Evolutionary conservation across 1,284 basidiomycete species (phyloP).

Genomic region (Apiotrichum veenhuisii): DNA sequence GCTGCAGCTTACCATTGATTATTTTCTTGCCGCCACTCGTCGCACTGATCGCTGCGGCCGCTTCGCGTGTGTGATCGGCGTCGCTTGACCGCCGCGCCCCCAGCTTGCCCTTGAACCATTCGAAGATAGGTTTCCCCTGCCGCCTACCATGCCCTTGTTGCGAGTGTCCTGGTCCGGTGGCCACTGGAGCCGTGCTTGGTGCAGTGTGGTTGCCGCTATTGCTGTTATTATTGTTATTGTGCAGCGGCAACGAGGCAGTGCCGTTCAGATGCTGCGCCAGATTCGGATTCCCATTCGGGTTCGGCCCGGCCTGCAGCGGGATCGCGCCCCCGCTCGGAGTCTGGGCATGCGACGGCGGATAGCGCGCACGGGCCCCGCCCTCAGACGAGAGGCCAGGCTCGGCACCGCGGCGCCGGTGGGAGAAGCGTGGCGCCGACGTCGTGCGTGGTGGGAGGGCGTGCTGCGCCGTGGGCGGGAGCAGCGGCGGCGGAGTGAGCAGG

Average conservation of each 20-base stretch:
- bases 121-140: conserved; percentile 69
- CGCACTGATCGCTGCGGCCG: conserved; percentile 21
- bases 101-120: conserved; percentile 85
- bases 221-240: not conserved
- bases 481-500: not conserved
- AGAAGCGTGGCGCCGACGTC: not conserved
- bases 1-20: not conserved
- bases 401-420: not conserved
- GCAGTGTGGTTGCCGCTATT: not conserved
- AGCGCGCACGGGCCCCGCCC: not conserved
- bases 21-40: not conserved
- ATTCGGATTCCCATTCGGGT: too few species aligned
- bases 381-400: not conserved
- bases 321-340: not conserved
- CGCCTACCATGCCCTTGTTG: not conserved
- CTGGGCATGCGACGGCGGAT: not conserved
- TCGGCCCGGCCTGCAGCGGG: not conserved
- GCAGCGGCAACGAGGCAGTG: not conserved
- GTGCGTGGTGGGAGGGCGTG: not conserved
- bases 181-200: not conserved
- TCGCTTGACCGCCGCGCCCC: conserved; percentile 30
- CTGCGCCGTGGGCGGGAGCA: not conserved
- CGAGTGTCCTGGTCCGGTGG: not conserved
- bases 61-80: conserved; percentile 29
- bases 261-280: too few species aligned